Evolutionary conservation across 805 yeast species (phyloP).

Genomic region (Saccharomycopsis synnaedendra): DNA sequence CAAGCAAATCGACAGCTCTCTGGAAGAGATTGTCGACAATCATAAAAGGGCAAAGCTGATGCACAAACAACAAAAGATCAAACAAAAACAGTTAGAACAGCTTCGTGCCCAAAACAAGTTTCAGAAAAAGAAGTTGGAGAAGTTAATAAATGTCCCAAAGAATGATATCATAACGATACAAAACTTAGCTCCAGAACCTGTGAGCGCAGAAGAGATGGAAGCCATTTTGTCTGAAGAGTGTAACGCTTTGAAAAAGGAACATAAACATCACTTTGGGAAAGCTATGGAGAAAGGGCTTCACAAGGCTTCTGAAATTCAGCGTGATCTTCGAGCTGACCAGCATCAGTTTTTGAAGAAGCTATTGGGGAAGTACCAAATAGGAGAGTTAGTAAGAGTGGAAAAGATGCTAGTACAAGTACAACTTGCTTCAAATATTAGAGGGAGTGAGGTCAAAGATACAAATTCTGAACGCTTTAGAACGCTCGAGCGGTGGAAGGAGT

Average conservation of each 20-base stretch:
- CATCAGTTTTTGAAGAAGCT: background rate
- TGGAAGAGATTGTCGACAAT: too few species aligned
- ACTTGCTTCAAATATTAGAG: conserved; percentile 20
- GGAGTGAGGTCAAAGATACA: conserved; percentile 32
- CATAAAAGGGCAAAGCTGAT: background rate
- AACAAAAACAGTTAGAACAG: background rate
- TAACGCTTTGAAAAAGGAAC: background rate
- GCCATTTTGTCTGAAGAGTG: too few species aligned
- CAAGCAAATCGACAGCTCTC: too few species aligned
- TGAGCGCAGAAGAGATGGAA: too few species aligned
- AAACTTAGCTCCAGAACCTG: too few species aligned
- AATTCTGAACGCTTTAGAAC: conserved; percentile 45
- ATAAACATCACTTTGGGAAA: background rate
- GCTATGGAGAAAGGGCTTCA: background rate
- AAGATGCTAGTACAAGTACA: conserved; percentile 50
- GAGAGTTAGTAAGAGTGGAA: conserved; percentile 56
- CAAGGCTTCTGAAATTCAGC: background rate
- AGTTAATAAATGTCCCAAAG: background rate
- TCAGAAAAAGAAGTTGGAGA: background rate
- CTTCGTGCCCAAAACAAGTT: background rate
- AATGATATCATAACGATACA: background rate
- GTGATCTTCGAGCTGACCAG: background rate
- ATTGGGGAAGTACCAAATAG: conserved; percentile 21
- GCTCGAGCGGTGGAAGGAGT: conserved; percentile 71
- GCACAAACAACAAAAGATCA: background rate